Evolutionary conservation across 2,329 filamentous ascomycete species (phyloP).

Genomic region (Colletotrichum trifolii): DNA sequence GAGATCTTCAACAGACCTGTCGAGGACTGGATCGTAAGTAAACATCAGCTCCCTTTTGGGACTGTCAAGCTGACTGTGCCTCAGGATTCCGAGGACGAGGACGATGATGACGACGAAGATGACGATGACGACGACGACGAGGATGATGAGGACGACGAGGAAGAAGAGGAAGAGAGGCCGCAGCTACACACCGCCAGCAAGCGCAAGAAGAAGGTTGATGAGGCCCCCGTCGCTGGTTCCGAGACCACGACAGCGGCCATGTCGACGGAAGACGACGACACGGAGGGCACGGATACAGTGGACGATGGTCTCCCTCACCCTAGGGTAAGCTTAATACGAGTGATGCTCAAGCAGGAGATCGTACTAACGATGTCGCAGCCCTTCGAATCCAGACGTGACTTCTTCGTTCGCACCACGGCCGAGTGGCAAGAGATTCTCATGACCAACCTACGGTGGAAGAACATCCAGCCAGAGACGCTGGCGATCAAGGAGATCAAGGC

Average conservation of each 20-base stretch:
- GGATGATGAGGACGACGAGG: constrained; percentile 60
- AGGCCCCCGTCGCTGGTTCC: constrained; percentile 41
- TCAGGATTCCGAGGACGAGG: constrained; percentile 69
- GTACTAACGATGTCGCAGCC: constrained; percentile 63
- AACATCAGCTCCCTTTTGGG: constrained; percentile 40
- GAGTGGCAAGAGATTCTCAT: constrained; percentile 93
- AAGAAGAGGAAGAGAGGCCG: constrained; percentile 57
- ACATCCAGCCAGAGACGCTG: constrained; percentile 73
- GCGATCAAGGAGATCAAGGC: constrained; percentile 92
- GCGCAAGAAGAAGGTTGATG: constrained; percentile 65
- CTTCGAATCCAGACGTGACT: constrained; percentile 91
- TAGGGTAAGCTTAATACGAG: constrained; percentile 53
- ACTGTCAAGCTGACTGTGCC: constrained; percentile 40
- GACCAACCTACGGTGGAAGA: constrained; percentile 76
- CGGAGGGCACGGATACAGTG: constrained; percentile 63
- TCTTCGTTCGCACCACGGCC: constrained; percentile 87
- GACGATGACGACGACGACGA: constrained; percentile 65
- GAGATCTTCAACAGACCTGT: constrained; percentile 89
- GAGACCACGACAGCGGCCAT: constrained; percentile 43
- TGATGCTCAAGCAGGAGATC: background rate
- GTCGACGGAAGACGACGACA: constrained; percentile 56
- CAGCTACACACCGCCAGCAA: constrained; percentile 63
- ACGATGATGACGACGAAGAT: constrained; percentile 68
- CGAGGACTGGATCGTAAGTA: constrained; percentile 81
- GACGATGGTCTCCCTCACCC: constrained; percentile 82